phyloP scores from a whole-genome alignment of 2,329 filamentous ascomycete genomes.

The Cladosporium austrohemisphaericum region DNA sequence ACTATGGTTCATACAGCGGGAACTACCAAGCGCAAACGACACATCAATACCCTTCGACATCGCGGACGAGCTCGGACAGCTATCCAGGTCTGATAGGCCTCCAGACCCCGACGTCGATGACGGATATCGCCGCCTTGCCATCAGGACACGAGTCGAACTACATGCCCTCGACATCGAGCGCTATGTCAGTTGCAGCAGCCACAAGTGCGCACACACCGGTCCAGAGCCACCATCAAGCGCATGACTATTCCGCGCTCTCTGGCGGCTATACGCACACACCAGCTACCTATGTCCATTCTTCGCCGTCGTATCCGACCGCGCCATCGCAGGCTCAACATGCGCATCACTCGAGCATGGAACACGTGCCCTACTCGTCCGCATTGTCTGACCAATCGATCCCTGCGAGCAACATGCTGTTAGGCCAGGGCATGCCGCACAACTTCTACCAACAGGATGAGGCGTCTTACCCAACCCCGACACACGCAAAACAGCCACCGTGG shows the following conservation, averaged over 20 bases:
- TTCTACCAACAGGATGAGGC: slow-evolving; percentile 15
- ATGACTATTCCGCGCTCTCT: slow-evolving; percentile 9
- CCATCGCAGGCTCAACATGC: slow-evolving; percentile 11
- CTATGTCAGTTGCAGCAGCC: slow-evolving; percentile 13
- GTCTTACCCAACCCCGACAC: slow-evolving; percentile 14
- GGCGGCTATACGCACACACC: slow-evolving; percentile 11
- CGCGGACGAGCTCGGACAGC: slow-evolving; percentile 13
- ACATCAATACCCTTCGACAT: slow-evolving; percentile 9
- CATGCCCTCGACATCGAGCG: slow-evolving; percentile 7
- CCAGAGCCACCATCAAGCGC: slow-evolving; percentile 11
- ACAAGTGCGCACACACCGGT: slow-evolving; percentile 12
- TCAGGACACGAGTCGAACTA: slow-evolving; percentile 13
- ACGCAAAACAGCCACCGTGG: slow-evolving; percentile 12
- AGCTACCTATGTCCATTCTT: slow-evolving; percentile 11
- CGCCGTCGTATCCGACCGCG: slow-evolving; percentile 10
- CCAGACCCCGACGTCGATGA: slow-evolving; percentile 15
- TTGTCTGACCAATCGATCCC: neutral
- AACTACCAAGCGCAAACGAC: slow-evolving; percentile 4
- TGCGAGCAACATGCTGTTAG: slow-evolving; percentile 6
- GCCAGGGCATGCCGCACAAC: slow-evolving; percentile 6
- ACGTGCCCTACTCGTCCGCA: neutral
- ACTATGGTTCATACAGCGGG: slow-evolving; percentile 16
- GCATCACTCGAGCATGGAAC: slow-evolving; percentile 13
- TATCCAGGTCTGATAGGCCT: slow-evolving; percentile 12
- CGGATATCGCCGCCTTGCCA: slow-evolving; percentile 9